Percentiles rank a stretch among this genome's conserved stretches.
phyloP scores from a whole-genome alignment of 345 rosid species.

The Draba incana region DNA sequence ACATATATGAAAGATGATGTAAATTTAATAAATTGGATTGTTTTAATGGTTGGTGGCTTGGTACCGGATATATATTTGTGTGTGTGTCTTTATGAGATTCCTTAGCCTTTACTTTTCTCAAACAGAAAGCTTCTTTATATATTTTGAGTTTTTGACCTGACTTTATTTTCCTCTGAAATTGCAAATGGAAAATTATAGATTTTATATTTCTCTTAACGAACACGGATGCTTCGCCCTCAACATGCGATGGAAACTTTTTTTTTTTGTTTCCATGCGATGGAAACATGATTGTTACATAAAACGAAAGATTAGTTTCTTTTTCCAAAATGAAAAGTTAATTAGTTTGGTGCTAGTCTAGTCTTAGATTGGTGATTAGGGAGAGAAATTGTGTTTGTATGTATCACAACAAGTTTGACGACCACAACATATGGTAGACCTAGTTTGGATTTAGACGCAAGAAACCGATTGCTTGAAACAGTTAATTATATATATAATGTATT shows the following conservation, averaged over 20 bases:
- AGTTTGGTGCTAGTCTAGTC: slow-evolving; percentile 17
- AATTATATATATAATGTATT: background rate
- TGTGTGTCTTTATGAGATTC: slow-evolving; percentile 29
- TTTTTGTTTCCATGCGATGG: slow-evolving; percentile 41
- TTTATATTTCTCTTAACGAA: slow-evolving; percentile 25
- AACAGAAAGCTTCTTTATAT: slow-evolving; percentile 34
- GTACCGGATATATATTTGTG: slow-evolving; percentile 1
- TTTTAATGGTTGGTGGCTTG: slow-evolving; percentile 37
- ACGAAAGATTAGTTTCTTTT: slow-evolving; percentile 5
- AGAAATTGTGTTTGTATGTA: background rate
- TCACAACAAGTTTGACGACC: background rate
- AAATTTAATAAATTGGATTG: slow-evolving; percentile 12
- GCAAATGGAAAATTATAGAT: background rate
- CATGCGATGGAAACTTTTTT: slow-evolving; percentile 35
- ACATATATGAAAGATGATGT: background rate
- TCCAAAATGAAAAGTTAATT: background rate
- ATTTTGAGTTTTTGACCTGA: slow-evolving; percentile 18
- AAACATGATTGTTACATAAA: slow-evolving; percentile 30
- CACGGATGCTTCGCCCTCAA: slow-evolving; percentile 36
- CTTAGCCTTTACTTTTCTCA: slow-evolving; percentile 40
- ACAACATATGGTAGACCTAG: background rate
- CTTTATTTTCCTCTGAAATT: background rate
- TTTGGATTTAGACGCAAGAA: slow-evolving; percentile 22
- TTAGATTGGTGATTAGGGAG: background rate
- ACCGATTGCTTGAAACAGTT: slow-evolving; percentile 19